Base-by-base conservation (phyloP, 371 early-diverging fungal species). In the Mortierella sp. region DNA sequence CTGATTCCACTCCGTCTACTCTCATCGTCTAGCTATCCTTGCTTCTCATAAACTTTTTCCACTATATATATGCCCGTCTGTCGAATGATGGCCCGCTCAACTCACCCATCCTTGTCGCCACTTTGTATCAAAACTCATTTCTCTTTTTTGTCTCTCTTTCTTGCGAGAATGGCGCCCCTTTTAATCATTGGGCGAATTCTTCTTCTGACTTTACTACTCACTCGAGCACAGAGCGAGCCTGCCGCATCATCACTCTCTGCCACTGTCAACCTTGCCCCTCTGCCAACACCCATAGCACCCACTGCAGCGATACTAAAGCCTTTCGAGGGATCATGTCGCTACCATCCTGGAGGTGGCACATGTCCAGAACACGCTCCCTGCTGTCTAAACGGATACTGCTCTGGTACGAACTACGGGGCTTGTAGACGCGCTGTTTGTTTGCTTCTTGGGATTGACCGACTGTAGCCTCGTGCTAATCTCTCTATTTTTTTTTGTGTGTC, bases 291-390 rank as follows among this genome's bases (percentile, higher is more conserved):
- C 3, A 60, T 54, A 10, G 60, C 74, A 12, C 71, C 75, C 3
- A 44, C 49, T 29, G 70, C 74, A 56, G 10, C 68, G 10, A 35
- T 18, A 1, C 14, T 18, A 12, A 38, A 72, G 0, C 4, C 75
- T 11, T 71, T 32, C 21, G 38, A 65, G 56, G 76, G 71, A 32
- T 65, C 60, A 1, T 81, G 85, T 65, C 68, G 70, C 21, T 73
- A 72, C 49, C 76, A 84, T 55, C 81, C 81, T 55, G 81, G 79
- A 38, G 81, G 85, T 4, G 85, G 85, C n/a, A 72, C 44, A 70
- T 84, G 84, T 44, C 84, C 84, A 32, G 81, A 84, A 43, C n/a
- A 80, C 44, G 80, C 84, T 1, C 84, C 84, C 5, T 84, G 85
- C 51, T 84, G 81, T 43, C 68, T 79, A 14, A 78, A 79, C n/a